phyloP scores from a whole-genome alignment of 768 basidiomycete genomes.

The Stropharia rugosoannulata region DNA sequence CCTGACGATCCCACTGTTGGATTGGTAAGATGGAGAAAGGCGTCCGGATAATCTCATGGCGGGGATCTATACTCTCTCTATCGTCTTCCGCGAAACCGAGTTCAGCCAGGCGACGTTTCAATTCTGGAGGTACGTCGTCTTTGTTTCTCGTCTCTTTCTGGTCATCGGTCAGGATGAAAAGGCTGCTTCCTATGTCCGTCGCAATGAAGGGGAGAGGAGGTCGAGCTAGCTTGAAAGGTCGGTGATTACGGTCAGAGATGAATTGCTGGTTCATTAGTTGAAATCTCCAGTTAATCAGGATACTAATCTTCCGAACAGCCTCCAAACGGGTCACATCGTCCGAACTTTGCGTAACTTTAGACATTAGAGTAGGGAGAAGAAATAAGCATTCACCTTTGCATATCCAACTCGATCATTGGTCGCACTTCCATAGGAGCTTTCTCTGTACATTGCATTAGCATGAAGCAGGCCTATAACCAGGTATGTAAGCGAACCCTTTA shows the following conservation, averaged over 20 bases:
- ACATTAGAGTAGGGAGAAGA: background rate
- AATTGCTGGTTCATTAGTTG: slow-evolving; percentile 65
- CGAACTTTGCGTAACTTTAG: slow-evolving; percentile 32
- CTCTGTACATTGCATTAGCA: slow-evolving; percentile 75
- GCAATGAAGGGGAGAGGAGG: slow-evolving; percentile 71
- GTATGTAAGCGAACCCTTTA: background rate
- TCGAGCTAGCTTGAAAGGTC: slow-evolving; percentile 73
- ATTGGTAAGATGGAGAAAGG: slow-evolving; percentile 67
- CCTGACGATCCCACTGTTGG: slow-evolving; percentile 53
- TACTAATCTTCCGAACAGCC: slow-evolving; percentile 54
- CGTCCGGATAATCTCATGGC: slow-evolving; percentile 56
- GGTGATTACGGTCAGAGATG: slow-evolving; percentile 56
- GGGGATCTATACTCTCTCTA: slow-evolving; percentile 46
- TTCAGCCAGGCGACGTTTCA: slow-evolving; percentile 64
- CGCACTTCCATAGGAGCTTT: slow-evolving; percentile 50
- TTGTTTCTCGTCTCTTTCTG: slow-evolving; percentile 47
- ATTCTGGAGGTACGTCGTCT: slow-evolving; percentile 59
- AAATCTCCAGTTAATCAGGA: slow-evolving; percentile 65
- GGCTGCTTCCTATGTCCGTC: slow-evolving; percentile 69
- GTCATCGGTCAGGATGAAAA: slow-evolving; percentile 56
- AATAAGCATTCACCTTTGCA: slow-evolving; percentile 45
- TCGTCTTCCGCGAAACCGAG: slow-evolving; percentile 76
- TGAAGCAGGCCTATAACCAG: slow-evolving; percentile 50
- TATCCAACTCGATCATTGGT: slow-evolving; percentile 50
- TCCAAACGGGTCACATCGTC: slow-evolving; percentile 46